phyloP scores from a whole-genome alignment of 352 stramenopile genomes.

The Pythium folliculosum region DNA sequence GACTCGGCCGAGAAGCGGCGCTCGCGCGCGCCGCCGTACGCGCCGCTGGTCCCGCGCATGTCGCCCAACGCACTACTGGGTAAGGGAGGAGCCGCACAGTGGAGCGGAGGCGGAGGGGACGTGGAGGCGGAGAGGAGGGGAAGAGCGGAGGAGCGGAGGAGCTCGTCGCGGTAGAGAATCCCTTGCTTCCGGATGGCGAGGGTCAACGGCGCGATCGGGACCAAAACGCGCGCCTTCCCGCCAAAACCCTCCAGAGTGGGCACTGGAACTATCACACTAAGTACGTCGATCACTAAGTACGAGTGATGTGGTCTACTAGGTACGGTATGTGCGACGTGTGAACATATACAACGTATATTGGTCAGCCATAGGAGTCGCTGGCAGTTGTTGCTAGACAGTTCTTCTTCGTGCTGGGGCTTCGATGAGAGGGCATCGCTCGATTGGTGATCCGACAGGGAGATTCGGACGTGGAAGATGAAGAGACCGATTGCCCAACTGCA shows the following conservation, averaged over 20 bases:
- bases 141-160: too few relatives aligned
- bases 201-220: too few relatives aligned
- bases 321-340: background rate
- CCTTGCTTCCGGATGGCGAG: background rate
- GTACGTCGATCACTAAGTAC: background rate
- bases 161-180: background rate
- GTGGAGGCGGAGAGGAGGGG: background rate
- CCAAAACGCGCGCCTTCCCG: background rate
- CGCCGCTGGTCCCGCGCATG: constrained; percentile 25
- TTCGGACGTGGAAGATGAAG: too few relatives aligned
- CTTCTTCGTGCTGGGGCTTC: too few relatives aligned
- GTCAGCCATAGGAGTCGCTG: too few relatives aligned
- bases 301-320: background rate
- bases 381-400: too few relatives aligned
- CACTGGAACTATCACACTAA: background rate
- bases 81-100: background rate
- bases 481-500: too few relatives aligned
- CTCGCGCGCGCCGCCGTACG: constrained; percentile 19
- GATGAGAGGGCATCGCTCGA: too few relatives aligned
- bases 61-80: background rate
- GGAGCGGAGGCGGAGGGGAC: background rate
- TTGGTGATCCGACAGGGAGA: too few relatives aligned
- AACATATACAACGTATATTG: background rate
- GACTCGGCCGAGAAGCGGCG: constrained; percentile 26
- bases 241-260: background rate